Evolutionary conservation across 345 rosid genomes (phyloP).

Genomic region (Melaleuca alternifolia): DNA sequence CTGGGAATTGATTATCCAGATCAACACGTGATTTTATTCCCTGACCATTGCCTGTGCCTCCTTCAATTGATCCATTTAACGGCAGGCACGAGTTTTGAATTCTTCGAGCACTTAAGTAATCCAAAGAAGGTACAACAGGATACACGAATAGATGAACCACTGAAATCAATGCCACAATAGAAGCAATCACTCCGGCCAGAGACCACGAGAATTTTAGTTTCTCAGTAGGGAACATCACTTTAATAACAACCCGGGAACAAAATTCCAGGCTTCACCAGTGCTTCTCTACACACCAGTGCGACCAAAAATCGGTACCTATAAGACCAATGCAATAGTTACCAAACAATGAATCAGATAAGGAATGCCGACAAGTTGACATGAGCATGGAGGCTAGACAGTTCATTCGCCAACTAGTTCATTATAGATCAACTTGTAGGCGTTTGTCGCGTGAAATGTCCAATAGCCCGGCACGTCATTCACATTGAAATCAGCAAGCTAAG

Average conservation of each 20-base stretch:
- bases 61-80: constrained; percentile 29
- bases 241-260: neutral
- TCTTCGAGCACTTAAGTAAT: constrained; percentile 34
- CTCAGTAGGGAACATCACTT: constrained; percentile 39
- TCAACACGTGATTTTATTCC: constrained; percentile 16
- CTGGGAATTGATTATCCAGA: constrained; percentile 59
- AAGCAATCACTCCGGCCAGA: constrained; percentile 48
- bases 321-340: neutral
- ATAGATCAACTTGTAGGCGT: neutral
- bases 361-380: neutral
- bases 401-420: neutral
- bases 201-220: constrained; percentile 72
- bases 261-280: neutral
- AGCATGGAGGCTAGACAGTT: neutral
- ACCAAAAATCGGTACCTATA: neutral
- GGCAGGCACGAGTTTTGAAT: constrained; percentile 32
- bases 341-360: neutral
- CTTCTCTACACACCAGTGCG: neutral
- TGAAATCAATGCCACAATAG: constrained; percentile 49
- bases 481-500: neutral
- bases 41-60: constrained; percentile 2
- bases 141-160: constrained; percentile 62
- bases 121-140: constrained; percentile 64
- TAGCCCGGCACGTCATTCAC: neutral
- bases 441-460: neutral